Percentiles rank a stretch among this genome's conserved stretches.
These are phyloP conservation scores for Hypoxylon fuscum DNA, from an alignment of 495 filamentous ascomycete genomes.

Conservation along the genomic window DNA sequence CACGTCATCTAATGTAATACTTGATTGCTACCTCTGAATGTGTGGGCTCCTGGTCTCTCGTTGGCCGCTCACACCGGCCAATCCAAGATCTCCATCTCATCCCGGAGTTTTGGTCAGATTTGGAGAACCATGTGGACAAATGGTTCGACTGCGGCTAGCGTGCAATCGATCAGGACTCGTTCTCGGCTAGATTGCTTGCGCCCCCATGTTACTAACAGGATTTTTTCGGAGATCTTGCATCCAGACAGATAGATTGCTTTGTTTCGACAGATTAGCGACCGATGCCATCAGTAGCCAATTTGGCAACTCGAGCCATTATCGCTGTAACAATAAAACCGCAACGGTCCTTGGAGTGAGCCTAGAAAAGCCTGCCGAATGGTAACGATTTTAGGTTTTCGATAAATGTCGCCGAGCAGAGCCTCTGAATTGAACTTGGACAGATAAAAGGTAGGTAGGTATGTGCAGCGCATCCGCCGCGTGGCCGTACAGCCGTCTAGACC, in stretches of 20 bases:
- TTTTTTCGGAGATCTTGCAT: constrained; percentile 41
- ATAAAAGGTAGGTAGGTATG: background rate
- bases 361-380: background rate
- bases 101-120: constrained; percentile 41
- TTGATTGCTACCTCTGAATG: background rate
- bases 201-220: constrained; percentile 36
- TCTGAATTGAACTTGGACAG: background rate
- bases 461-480: too few species aligned
- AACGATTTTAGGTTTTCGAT: background rate
- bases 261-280: constrained; percentile 42
- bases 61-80: constrained; percentile 19
- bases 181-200: constrained; percentile 39
- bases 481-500: too few species aligned
- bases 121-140: constrained; percentile 42
- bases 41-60: background rate
- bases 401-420: background rate
- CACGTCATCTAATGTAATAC: constrained; percentile 25
- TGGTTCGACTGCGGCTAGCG: constrained; percentile 39
- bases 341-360: constrained; percentile 5
- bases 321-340: constrained; percentile 18
- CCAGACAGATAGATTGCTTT: constrained; percentile 43
- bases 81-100: constrained; percentile 34
- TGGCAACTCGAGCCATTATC: constrained; percentile 27
- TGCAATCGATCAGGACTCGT: constrained; percentile 41
- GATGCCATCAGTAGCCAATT: constrained; percentile 26